Evolutionary conservation across 2,329 filamentous ascomycete species (phyloP).

Genomic region (Celoporthe dispersa): DNA sequence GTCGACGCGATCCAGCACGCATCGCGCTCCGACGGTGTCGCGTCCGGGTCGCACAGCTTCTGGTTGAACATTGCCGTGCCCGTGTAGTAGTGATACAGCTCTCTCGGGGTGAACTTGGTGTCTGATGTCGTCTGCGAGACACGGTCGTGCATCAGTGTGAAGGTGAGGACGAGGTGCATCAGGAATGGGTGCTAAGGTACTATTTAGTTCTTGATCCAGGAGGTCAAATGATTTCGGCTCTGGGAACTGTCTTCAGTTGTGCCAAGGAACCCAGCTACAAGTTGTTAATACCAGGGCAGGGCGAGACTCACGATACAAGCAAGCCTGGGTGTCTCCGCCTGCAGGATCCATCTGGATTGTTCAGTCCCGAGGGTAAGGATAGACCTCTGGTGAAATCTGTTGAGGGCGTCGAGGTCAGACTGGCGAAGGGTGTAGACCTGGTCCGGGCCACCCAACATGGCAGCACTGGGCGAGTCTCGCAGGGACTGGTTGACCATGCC

Average conservation of each 20-base stretch:
- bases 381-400: slow-evolving; percentile 49
- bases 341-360: slow-evolving; percentile 40
- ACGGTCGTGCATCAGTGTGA: slow-evolving; percentile 59
- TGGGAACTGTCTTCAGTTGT: no score
- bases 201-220: not conserved
- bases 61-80: slow-evolving; percentile 53
- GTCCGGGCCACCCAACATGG: slow-evolving; percentile 29
- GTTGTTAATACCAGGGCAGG: not conserved
- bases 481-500: slow-evolving; percentile 32
- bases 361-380: slow-evolving; percentile 45
- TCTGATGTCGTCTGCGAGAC: slow-evolving; percentile 38
- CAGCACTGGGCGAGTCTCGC: slow-evolving; percentile 25
- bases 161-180: slow-evolving; percentile 56
- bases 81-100: slow-evolving; percentile 52
- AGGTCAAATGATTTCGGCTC: not conserved
- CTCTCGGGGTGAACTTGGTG: slow-evolving; percentile 36
- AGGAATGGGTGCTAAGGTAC: slow-evolving; percentile 50
- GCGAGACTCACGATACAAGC: slow-evolving; percentile 43
- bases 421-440: slow-evolving; percentile 40
- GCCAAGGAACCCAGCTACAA: no score
- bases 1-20: slow-evolving; percentile 52
- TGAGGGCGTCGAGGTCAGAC: slow-evolving; percentile 41
- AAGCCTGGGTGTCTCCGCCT: slow-evolving; percentile 43
- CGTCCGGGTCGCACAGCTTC: slow-evolving; percentile 42
- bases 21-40: slow-evolving; percentile 47